Percentiles rank a stretch among this genome's conserved stretches.
phyloP scores from a whole-genome alignment of 73 alveolate genomes.

The Paramecium tetraurelia region DNA sequence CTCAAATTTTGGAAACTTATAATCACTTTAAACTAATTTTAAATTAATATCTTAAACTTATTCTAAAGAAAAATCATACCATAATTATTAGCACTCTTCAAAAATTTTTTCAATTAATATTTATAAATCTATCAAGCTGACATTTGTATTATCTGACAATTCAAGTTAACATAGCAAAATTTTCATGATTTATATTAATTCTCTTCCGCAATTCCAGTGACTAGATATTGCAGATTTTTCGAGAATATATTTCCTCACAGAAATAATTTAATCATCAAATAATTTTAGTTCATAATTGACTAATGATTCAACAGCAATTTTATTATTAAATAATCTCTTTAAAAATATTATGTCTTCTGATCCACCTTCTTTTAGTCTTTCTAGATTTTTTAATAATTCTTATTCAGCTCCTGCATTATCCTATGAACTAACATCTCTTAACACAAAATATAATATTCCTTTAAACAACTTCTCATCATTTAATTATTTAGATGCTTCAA shows the following conservation, averaged over 20 bases:
- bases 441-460: not conserved
- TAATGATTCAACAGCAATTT: not conserved
- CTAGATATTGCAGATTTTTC: not conserved
- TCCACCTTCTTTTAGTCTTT: not conserved
- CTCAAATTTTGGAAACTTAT: not conserved
- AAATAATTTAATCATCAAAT: not conserved
- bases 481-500: not conserved
- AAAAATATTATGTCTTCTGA: not conserved
- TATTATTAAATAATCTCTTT: not conserved
- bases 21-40: not conserved
- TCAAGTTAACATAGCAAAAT: not conserved
- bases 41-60: not conserved
- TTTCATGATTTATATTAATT: not conserved
- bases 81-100: not conserved
- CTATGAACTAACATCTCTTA: not conserved
- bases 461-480: constrained; percentile 5
- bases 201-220: not conserved
- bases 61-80: not conserved
- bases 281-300: not conserved
- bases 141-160: not conserved
- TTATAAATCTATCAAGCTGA: not conserved
- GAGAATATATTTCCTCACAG: not conserved
- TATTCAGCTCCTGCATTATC: not conserved
- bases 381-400: not conserved
- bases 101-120: not conserved